Conservation (phyloP, 805 yeast genomes). For the Saccharomycopsis sp. region DNA sequence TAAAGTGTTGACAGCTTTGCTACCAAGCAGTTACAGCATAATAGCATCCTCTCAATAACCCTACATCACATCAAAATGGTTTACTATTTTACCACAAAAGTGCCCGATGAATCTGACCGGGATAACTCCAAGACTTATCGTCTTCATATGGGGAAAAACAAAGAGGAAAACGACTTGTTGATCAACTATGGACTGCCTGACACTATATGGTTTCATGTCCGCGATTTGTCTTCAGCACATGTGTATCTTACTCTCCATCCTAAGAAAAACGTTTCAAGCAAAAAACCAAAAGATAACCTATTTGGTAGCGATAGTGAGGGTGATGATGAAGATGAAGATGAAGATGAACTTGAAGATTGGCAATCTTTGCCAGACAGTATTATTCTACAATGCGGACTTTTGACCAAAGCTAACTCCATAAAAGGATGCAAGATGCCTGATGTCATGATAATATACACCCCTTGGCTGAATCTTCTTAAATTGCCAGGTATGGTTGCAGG, state of each 20-base stretch:
- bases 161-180: constrained; percentile 56
- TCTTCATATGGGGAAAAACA: constrained; percentile 68
- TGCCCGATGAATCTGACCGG: background rate
- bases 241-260: constrained; percentile 55
- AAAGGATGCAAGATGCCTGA: constrained; percentile 66
- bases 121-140: constrained; percentile 26
- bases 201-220: constrained; percentile 79
- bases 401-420: constrained; percentile 72
- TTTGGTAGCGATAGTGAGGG: background rate
- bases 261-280: constrained; percentile 10
- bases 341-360: background rate
- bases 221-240: constrained; percentile 71
- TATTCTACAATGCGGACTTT: constrained; percentile 43
- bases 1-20: too few relatives aligned
- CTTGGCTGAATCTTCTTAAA: constrained; percentile 62
- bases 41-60: too few relatives aligned
- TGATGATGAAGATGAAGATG: background rate
- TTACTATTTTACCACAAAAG: constrained; percentile 32
- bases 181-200: constrained; percentile 59
- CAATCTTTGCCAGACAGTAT: background rate
- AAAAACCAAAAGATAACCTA: background rate
- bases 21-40: too few relatives aligned
- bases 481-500: constrained; percentile 72
- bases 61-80: constrained; percentile 32
- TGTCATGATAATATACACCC: constrained; percentile 63